These are phyloP conservation scores for Talaromyces sp. DNA, from an alignment of 2,329 filamentous ascomycete species.

Conservation along the genomic window DNA sequence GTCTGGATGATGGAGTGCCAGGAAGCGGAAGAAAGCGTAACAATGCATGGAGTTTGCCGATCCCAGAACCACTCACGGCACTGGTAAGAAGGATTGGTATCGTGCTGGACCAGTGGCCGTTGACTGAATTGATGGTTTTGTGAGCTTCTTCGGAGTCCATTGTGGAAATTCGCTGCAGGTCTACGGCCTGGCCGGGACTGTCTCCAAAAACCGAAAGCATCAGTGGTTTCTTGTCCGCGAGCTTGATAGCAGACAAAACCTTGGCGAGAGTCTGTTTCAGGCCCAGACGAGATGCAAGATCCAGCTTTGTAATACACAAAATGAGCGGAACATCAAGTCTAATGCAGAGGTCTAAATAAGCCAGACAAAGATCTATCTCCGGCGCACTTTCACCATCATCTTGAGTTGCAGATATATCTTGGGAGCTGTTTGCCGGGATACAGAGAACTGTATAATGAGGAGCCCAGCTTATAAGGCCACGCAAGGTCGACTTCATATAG, in stretches of 20 bases:
- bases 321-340: slow-evolving; percentile 71
- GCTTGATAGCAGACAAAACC: slow-evolving; percentile 72
- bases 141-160: slow-evolving; percentile 55
- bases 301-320: slow-evolving; percentile 84
- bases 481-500: slow-evolving; percentile 80
- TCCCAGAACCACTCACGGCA: slow-evolving; percentile 75
- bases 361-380: slow-evolving; percentile 66
- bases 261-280: slow-evolving; percentile 66
- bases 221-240: slow-evolving; percentile 64
- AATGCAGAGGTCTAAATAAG: slow-evolving; percentile 79
- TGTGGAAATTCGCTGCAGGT: slow-evolving; percentile 53
- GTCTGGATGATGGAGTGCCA: slow-evolving; percentile 25
- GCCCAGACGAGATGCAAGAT: slow-evolving; percentile 69
- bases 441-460: slow-evolving; percentile 92
- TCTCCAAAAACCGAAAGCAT: slow-evolving; percentile 50
- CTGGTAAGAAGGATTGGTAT: slow-evolving; percentile 88
- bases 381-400: slow-evolving; percentile 27
- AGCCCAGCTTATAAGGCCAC: slow-evolving; percentile 89
- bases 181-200: slow-evolving; percentile 46
- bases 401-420: slow-evolving; percentile 36
- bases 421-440: slow-evolving; percentile 67
- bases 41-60: slow-evolving; percentile 75
- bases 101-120: slow-evolving; percentile 38
- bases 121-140: slow-evolving; percentile 43
- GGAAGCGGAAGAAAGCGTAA: slow-evolving; percentile 70